A percentile compares a stretch with the other conserved stretches of the same genome.
These are phyloP conservation scores for Jackrogersella minutella DNA, from an alignment of 495 filamentous ascomycete genomes.

Conservation along the genomic window DNA sequence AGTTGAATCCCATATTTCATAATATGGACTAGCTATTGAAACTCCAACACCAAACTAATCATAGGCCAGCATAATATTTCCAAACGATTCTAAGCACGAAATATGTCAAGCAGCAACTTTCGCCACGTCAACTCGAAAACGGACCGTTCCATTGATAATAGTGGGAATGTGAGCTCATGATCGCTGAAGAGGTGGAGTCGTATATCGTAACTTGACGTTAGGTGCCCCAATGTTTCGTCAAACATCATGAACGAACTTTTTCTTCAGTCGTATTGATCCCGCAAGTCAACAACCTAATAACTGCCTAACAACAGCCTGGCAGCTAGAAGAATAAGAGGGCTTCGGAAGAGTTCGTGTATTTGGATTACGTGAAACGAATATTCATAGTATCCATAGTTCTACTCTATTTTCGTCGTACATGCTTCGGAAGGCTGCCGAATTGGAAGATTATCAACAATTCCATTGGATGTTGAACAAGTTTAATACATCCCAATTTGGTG, in stretches of 20 bases:
- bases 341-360: not conserved
- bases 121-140: not conserved
- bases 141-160: slow-evolving; percentile 10
- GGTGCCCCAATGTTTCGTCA: not conserved
- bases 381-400: not conserved
- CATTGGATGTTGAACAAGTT: slow-evolving; percentile 16
- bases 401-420: not conserved
- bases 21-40: too few species aligned
- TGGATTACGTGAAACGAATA: not conserved
- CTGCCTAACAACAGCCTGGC: too few species aligned
- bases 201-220: slow-evolving; percentile 16
- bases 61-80: too few species aligned
- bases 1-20: too few species aligned
- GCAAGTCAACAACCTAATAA: not conserved
- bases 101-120: not conserved
- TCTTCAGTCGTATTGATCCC: not conserved
- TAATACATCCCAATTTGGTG: slow-evolving; percentile 28
- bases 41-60: too few species aligned
- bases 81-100: not conserved
- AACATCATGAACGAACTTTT: not conserved
- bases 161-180: slow-evolving; percentile 23
- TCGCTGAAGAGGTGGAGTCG: slow-evolving; percentile 13
- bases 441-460: slow-evolving; percentile 2
- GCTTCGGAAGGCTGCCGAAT: slow-evolving; percentile 12
- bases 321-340: not conserved